Evolutionary conservation across 352 stramenopile genomes (phyloP).

Genomic region (Peronospora belbahrii): DNA sequence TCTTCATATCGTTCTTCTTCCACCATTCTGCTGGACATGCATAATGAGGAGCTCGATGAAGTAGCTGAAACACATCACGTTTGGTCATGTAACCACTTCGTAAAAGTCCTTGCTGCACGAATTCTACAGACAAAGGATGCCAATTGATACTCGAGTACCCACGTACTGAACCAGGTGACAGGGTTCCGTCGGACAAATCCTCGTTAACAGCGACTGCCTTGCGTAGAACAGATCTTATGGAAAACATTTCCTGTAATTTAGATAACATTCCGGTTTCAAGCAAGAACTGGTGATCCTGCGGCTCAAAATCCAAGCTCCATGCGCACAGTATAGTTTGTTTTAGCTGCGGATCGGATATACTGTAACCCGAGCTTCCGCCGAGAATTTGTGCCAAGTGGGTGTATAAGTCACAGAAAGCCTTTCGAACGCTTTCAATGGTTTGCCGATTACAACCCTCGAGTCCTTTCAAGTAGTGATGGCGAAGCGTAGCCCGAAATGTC

Average conservation of each 20-base stretch:
- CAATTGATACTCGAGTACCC: constrained; percentile 54
- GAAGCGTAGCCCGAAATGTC: constrained; percentile 77
- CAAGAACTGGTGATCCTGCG: constrained; percentile 72
- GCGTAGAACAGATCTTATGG: constrained; percentile 42
- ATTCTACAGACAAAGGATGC: constrained; percentile 70
- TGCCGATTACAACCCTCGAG: constrained; percentile 73
- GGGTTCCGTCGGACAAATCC: neutral
- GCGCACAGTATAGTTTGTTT: constrained; percentile 77
- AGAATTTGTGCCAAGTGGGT: constrained; percentile 54
- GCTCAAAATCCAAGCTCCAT: constrained; percentile 80
- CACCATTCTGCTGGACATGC: constrained; percentile 49
- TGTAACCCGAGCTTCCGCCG: constrained; percentile 20
- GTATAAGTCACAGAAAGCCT: constrained; percentile 74
- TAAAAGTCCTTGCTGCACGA: constrained; percentile 69
- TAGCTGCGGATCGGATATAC: constrained; percentile 40
- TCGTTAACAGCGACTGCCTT: constrained; percentile 30
- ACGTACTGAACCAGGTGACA: neutral
- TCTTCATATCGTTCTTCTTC: constrained; percentile 37
- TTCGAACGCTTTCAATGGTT: constrained; percentile 48
- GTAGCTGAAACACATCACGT: constrained; percentile 59
- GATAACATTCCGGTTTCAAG: constrained; percentile 72
- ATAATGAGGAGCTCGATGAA: constrained; percentile 56
- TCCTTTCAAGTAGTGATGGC: constrained; percentile 83
- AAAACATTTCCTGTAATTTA: constrained; percentile 68
- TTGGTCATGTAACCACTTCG: constrained; percentile 68